These are phyloP conservation scores for Epicoccum sorghinum DNA, from an alignment of 2,329 filamentous ascomycete species.

Conservation along the genomic window DNA sequence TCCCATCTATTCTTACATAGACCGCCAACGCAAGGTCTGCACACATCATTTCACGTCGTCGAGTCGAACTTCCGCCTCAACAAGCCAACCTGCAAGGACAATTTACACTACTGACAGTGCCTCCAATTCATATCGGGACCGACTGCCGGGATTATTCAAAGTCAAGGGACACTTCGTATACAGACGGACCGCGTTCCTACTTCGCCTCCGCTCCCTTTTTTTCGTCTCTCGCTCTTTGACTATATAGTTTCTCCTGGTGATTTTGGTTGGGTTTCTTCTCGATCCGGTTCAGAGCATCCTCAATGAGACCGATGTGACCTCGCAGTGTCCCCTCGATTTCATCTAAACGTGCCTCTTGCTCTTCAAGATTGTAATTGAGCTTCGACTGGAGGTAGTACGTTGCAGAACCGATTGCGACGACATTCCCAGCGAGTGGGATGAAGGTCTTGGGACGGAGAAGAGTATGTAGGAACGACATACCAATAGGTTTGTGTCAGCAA, in stretches of 20 bases:
- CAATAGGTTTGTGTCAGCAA: too few species aligned
- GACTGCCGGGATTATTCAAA: too few species aligned
- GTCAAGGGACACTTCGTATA: too few species aligned
- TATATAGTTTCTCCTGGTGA: constrained; percentile 47
- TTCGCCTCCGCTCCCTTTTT: constrained; percentile 11
- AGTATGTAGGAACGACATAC: constrained; percentile 14
- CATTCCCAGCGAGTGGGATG: constrained; percentile 23
- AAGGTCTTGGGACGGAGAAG: constrained; percentile 11
- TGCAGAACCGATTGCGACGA: constrained; percentile 26
- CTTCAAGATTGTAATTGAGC: constrained; percentile 53
- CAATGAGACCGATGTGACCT: constrained; percentile 56
- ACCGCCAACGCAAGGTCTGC: too few species aligned
- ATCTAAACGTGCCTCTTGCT: constrained; percentile 56
- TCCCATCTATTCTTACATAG: too few species aligned
- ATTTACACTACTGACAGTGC: too few species aligned
- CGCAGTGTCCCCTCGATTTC: constrained; percentile 56
- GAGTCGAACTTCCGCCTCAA: too few species aligned
- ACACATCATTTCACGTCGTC: too few species aligned
- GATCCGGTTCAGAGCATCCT: constrained; percentile 54
- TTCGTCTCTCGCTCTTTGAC: constrained; percentile 25
- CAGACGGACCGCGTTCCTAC: background rate
- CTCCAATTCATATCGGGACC: too few species aligned
- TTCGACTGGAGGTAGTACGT: constrained; percentile 39
- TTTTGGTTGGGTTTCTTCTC: constrained; percentile 48
- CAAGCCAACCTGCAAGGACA: too few species aligned